A percentile compares a stretch with the other conserved stretches of the same genome.
Conservation (phyloP, 495 filamentous ascomycete species). For the Podospora didyma region DNA sequence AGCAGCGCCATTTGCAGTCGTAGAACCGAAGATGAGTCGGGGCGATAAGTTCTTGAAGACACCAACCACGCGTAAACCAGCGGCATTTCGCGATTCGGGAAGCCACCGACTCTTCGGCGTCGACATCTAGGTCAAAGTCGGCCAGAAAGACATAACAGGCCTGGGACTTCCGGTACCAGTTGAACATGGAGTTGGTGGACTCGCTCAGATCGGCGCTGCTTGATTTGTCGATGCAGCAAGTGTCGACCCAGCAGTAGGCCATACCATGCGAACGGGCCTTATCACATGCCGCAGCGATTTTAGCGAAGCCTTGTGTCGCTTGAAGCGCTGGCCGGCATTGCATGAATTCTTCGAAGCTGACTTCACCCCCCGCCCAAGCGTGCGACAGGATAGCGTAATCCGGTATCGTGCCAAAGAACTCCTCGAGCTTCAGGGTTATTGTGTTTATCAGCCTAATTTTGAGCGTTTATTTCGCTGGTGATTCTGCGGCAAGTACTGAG, state of each 20-base stretch:
- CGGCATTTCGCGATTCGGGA: neutral
- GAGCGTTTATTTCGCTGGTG: too few relatives aligned
- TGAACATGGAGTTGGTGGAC: constrained; percentile 18
- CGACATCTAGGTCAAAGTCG: too few relatives aligned
- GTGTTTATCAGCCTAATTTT: constrained; percentile 11
- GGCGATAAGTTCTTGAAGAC: constrained; percentile 9
- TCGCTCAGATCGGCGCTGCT: constrained; percentile 39
- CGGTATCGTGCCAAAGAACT: neutral
- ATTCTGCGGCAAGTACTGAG: too few relatives aligned
- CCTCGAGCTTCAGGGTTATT: neutral
- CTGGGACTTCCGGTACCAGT: constrained; percentile 31
- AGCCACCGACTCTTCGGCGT: neutral
- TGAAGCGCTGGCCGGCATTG: too few relatives aligned
- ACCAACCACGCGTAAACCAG: constrained; percentile 11
- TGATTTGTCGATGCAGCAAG: constrained; percentile 38
- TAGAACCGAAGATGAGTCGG: constrained; percentile 3
- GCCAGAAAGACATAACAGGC: constrained; percentile 30
- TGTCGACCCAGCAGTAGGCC: constrained; percentile 33
- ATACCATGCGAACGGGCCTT: too few relatives aligned
- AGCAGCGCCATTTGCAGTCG: neutral
- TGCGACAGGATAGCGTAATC: constrained; percentile 7
- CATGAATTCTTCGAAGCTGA: constrained; percentile 12
- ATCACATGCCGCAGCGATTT: too few relatives aligned
- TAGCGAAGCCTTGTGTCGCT: too few relatives aligned
- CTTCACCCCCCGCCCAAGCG: constrained; percentile 8